A percentile compares a stretch with the other conserved stretches of the same genome.
Evolutionary conservation across 2,329 filamentous ascomycete genomes (phyloP).

Genomic region (Sclerotinia subarctica): DNA sequence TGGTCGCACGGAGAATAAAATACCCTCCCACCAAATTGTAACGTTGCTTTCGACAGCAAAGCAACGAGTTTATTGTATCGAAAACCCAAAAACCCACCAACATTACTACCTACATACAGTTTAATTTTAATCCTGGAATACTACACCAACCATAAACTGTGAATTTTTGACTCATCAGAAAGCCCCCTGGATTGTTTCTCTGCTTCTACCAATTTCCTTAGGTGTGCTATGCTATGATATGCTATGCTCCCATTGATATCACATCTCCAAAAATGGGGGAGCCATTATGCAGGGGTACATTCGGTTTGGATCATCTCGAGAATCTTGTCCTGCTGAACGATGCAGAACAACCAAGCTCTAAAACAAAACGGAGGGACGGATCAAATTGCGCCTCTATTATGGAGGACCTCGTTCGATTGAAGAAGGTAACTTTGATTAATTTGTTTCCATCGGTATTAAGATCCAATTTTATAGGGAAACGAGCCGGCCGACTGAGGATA

Average conservation of each 20-base stretch:
- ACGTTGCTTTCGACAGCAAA: conserved; percentile 18
- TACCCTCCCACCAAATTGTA: neutral
- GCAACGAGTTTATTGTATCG: neutral
- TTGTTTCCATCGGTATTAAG: neutral
- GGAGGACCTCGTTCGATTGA: conserved; percentile 2
- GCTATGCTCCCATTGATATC: neutral
- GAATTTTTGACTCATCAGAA: neutral
- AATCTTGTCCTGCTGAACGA: conserved; percentile 12
- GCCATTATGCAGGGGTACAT: conserved; percentile 12
- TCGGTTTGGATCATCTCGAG: neutral
- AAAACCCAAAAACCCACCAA: neutral
- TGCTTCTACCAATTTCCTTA: neutral
- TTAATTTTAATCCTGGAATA: neutral
- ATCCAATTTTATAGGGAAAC: neutral
- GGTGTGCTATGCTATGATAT: neutral
- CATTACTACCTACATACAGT: neutral
- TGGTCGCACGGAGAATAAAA: neutral
- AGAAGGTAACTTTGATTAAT: conserved; percentile 5
- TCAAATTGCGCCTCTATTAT: neutral
- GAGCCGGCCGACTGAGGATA: neutral
- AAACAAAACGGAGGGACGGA: neutral
- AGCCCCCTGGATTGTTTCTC: neutral
- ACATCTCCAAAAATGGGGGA: neutral
- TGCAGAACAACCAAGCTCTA: neutral
- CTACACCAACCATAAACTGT: neutral